Conservation (phyloP, 208 protist genomes). For the Leishmania lainsoni region DNA sequence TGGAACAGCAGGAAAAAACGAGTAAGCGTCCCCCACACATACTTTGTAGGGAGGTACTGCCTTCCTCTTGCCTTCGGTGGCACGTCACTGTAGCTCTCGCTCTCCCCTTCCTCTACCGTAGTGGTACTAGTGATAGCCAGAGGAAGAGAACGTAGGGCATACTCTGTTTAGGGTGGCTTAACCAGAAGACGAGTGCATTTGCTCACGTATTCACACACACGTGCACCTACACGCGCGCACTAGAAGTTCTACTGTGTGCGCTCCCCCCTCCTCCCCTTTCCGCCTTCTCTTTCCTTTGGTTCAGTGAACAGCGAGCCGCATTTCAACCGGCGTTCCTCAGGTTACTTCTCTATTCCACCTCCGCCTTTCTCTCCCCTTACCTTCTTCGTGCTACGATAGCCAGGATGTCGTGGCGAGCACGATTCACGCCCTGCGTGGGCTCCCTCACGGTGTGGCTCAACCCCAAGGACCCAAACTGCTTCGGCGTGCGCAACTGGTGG, state of each 20-base stretch:
- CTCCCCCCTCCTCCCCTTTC: not conserved
- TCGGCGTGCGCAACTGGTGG: slow-evolving; percentile 92
- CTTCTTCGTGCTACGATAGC: not conserved
- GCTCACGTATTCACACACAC: not conserved
- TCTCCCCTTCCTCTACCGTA: not conserved
- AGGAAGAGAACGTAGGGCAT: not conserved
- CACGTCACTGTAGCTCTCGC: not conserved
- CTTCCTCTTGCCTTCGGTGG: not conserved
- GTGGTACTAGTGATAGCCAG: not conserved
- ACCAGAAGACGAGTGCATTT: not conserved
- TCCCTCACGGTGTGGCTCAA: slow-evolving; percentile 91
- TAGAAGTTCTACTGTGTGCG: not conserved
- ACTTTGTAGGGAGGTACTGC: not conserved
- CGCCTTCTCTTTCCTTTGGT: not conserved
- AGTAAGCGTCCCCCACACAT: not conserved
- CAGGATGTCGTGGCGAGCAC: slow-evolving; percentile 88
- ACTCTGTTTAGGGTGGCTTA: not conserved
- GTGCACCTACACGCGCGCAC: not conserved
- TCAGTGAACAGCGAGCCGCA: not conserved
- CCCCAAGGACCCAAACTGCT: slow-evolving; percentile 92
- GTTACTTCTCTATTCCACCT: not conserved
- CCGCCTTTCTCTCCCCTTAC: not conserved
- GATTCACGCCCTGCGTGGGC: slow-evolving; percentile 86
- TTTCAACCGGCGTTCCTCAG: not conserved
- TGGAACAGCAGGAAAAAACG: not conserved